Conservation (phyloP, 2,329 filamentous ascomycete species). For the Alternaria sp. region DNA sequence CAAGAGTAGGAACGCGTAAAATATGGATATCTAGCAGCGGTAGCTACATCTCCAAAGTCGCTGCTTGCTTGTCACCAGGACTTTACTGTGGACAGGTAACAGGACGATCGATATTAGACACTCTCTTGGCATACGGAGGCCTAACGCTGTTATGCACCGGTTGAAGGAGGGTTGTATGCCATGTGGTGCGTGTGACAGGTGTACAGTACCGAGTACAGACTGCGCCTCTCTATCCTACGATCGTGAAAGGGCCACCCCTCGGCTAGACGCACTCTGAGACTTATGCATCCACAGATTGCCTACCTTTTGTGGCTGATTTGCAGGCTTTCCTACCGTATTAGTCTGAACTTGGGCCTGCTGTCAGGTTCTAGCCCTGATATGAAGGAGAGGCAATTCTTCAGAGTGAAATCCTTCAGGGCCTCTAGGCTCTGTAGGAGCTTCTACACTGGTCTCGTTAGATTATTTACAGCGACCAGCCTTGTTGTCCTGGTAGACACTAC, state of each 20-base stretch:
- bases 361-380: background rate
- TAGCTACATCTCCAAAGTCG: background rate
- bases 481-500: background rate
- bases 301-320: background rate
- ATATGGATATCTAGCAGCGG: background rate
- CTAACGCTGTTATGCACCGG: background rate
- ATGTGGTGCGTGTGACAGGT: background rate
- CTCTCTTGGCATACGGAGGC: background rate
- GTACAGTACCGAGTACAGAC: conserved; percentile 2
- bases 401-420: background rate
- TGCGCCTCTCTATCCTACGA: conserved; percentile 4
- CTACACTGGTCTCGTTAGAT: background rate
- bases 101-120: conserved; percentile 6
- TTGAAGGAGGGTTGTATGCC: conserved; percentile 1
- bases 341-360: background rate
- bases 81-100: background rate
- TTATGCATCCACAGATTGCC: background rate
- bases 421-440: background rate
- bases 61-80: background rate
- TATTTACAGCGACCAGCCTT: background rate
- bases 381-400: background rate
- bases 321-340: background rate
- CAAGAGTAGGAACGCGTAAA: background rate
- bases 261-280: conserved; percentile 1
- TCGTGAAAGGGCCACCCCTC: background rate